Conservation (phyloP, 768 basidiomycete species). For the Trametes cubensis region DNA sequence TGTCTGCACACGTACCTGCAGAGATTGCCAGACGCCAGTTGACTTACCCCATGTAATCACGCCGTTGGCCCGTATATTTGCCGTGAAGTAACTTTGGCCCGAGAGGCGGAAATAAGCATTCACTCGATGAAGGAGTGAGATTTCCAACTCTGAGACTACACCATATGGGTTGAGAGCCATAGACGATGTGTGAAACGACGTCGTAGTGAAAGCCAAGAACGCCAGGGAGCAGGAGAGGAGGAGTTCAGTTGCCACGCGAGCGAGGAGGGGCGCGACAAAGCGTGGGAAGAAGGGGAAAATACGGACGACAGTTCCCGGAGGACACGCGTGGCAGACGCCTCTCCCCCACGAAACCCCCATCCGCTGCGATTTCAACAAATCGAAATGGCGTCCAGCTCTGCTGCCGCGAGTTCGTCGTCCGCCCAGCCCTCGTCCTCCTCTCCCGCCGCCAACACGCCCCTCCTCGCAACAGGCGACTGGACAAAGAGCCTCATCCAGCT, state of each 20-base stretch:
- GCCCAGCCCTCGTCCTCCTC: constrained; percentile 31
- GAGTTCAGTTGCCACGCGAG: not conserved
- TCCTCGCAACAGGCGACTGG: constrained; percentile 85
- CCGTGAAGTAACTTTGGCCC: too few species aligned
- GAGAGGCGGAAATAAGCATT: too few species aligned
- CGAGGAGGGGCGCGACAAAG: constrained; percentile 1
- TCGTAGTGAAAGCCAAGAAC: too few species aligned
- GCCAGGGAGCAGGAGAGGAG: not conserved
- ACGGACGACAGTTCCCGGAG: constrained; percentile 34
- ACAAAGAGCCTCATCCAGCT: constrained; percentile 84
- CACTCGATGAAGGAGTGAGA: too few species aligned
- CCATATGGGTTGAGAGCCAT: not conserved
- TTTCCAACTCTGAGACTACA: too few species aligned
- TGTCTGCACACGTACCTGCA: too few species aligned
- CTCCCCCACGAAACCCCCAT: constrained; percentile 33
- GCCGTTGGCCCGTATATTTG: too few species aligned
- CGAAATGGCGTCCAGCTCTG: constrained; percentile 23
- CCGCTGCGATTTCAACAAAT: constrained; percentile 25
- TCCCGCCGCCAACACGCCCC: constrained; percentile 39
- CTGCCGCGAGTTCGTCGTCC: constrained; percentile 35
- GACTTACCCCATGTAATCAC: too few species aligned
- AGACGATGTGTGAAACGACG: too few species aligned
- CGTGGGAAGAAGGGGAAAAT: constrained; percentile 18
- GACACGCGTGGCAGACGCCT: constrained; percentile 22
- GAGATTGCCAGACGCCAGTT: too few species aligned